Base-by-base conservation (phyloP, 768 basidiomycete species). In the Basidioascus undulatus region DNA sequence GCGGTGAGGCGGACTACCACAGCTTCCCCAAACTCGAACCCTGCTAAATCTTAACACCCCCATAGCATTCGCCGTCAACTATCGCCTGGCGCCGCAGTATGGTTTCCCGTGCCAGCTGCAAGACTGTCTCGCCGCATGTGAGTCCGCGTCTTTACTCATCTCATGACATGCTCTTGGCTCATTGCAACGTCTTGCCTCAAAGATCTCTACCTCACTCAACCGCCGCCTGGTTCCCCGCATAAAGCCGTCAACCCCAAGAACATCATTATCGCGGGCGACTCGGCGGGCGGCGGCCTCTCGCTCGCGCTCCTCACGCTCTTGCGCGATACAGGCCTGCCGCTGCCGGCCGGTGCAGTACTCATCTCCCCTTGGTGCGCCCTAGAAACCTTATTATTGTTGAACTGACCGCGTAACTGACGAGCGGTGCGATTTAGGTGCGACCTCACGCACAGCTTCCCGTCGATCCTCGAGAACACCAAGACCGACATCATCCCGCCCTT, bases 401-500 rank as follows among this genome's bases (percentile, higher is more conserved):
- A n/a, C n/a, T n/a, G n/a, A n/a, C n/a, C n/a, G n/a, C n/a, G n/a
- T n/a, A n/a, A n/a, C n/a, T n/a, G n/a, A n/a, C n/a, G n/a, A n/a
- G n/a, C n/a, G n/a, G n/a, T n/a, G n/a, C n/a, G n/a, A n/a, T 31
- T 31, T n/a, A 31, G 56, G 56, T 51, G 52, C 11, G 79, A 83
- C 57, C 59, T 96, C n/a, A 87, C 82, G 0, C 92, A 96, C 56
- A 86, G 81, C 0, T 94, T 96, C 57, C 80, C 83, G 0, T 83
- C 79, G 50, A 68, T 87, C 35, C 68, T 81, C 51, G 61, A 65
- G 30, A 94, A 96, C 55, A 84, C 81, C 2, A 65, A 69, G 3
- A 83, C 84, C 38, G 84, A 57, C 35, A 53, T 54, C 28, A 49
- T 55, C 20, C 61, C 60, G 4, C 59, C 59, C 0, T 61, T 57